These are phyloP conservation scores for Suillus tomentosus DNA, from an alignment of 768 basidiomycete species.

Conservation along the genomic window DNA sequence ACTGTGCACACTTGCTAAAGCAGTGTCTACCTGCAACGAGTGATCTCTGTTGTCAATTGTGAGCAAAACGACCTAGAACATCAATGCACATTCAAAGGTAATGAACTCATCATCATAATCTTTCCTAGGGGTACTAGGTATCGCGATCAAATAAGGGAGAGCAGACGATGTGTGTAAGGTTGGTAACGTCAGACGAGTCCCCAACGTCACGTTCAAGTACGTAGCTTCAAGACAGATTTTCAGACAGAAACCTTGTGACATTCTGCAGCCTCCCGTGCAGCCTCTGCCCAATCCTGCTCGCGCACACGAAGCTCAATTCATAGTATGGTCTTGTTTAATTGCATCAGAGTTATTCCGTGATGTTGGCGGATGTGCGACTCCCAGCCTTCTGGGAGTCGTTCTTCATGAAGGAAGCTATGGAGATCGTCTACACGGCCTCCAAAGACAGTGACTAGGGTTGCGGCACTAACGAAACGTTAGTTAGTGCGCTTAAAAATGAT, in stretches of 20 bases:
- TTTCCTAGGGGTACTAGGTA: no score
- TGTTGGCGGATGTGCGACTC: slow-evolving; percentile 57
- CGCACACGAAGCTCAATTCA: background rate
- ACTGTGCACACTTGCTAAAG: no score
- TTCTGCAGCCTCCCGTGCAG: background rate
- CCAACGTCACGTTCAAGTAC: background rate
- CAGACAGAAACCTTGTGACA: background rate
- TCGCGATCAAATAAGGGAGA: background rate
- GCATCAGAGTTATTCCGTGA: slow-evolving; percentile 58
- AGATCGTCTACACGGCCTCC: slow-evolving; percentile 65
- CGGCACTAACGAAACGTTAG: slow-evolving; percentile 44
- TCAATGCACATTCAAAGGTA: no score
- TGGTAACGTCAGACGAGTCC: background rate
- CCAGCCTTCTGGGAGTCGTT: slow-evolving; percentile 73
- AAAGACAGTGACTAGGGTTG: slow-evolving; percentile 67
- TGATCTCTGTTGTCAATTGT: no score
- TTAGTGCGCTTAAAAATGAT: background rate
- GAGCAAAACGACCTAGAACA: background rate
- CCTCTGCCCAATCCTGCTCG: slow-evolving; percentile 4
- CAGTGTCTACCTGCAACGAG: no score
- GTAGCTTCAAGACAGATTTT: background rate
- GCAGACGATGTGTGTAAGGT: background rate
- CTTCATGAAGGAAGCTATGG: slow-evolving; percentile 56
- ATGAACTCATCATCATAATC: no score
- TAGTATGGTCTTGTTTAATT: slow-evolving; percentile 46